Evolutionary conservation across 345 rosid genomes (phyloP), one percentile per base, ranked within the genome.

Genomic region (Aquilaria sinensis): DNA sequence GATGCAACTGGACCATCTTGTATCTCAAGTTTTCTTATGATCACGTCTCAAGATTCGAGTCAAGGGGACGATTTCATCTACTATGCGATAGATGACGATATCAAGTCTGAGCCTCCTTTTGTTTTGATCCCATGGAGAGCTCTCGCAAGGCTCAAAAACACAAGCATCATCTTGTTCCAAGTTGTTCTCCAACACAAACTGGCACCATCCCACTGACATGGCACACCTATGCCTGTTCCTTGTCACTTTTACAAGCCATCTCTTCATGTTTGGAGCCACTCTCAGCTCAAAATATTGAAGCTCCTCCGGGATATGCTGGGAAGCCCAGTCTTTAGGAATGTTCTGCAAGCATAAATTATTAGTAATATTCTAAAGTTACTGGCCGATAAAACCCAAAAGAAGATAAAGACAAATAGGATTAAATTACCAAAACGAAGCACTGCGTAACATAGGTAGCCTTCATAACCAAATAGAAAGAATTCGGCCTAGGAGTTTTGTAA

Each of bases 151-250:
- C 54, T 61, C 47, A 33, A 61, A 61, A n/a, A 49, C 64, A 50
- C 64, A 61, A 61, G 23, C 55, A 61, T 61, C 64, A 49, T 14
- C 29, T 13, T 31, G 29, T 61, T 47, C 53, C 63, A 60, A 60
- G 63, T 60, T 60, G 63, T 60, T 60, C 0, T 60, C 53, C 63
- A 31, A 0, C 30, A 61, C 64, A 50, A 61, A 61, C 16, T 48
- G 12, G 13, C 3, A 11, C 64, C 64, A 61, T 61, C 64, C 64
- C 4, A 7, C 15, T 51, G 29, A 6, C 2, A 61, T 47, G 0
- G 0, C 30, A 6, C 3, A 12, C 16, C 30, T 16, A 6, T 13
- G 5, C 46, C 31, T 53, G 43, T 9, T n/a, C 10, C 8, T 3
- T 32, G 1, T n/a, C 43, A 49, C 33, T 12, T 45, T 3, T 48